phyloP scores from a whole-genome alignment of 768 basidiomycete genomes.

The Trametes punicea region DNA sequence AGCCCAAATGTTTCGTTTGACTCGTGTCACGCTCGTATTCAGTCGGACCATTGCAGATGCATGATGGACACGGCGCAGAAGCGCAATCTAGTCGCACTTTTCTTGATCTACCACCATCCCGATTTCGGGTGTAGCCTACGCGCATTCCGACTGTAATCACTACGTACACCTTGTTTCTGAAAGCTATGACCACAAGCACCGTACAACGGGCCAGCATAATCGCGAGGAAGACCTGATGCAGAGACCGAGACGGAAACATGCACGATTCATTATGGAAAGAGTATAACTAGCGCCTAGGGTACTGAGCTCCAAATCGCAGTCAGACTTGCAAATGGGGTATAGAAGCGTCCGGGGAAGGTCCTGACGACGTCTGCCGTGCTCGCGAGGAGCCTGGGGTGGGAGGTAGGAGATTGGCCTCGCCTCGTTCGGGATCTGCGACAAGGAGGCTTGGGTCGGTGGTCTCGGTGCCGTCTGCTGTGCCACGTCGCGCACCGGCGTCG shows the following conservation, averaged over 20 bases:
- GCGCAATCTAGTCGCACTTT: constrained; percentile 2
- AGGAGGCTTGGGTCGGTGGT: constrained; percentile 52
- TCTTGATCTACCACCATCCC: neutral
- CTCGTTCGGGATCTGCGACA: constrained; percentile 36
- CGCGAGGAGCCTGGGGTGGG: constrained; percentile 12
- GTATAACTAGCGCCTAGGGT: constrained; percentile 11
- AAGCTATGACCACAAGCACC: neutral
- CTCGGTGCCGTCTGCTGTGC: constrained; percentile 63
- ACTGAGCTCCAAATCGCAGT: neutral
- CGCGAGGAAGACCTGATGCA: neutral
- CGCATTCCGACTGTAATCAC: neutral
- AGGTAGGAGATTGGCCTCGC: constrained; percentile 22
- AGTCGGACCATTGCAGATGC: constrained; percentile 9
- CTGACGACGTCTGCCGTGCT: neutral
- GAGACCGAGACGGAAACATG: neutral
- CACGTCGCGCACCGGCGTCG: constrained; percentile 62
- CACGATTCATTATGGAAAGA: constrained; percentile 7
- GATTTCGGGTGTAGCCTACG: neutral
- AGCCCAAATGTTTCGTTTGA: constrained; percentile 28
- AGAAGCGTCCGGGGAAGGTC: constrained; percentile 8
- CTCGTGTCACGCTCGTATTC: too few relatives aligned
- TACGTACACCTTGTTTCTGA: constrained; percentile 1
- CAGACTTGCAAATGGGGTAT: constrained; percentile 21
- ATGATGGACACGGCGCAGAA: neutral
- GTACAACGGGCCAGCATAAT: neutral